A percentile compares a stretch with the other conserved stretches of the same genome.
These are phyloP conservation scores for Russula sp. DNA, from an alignment of 768 basidiomycete genomes.

Conservation along the genomic window DNA sequence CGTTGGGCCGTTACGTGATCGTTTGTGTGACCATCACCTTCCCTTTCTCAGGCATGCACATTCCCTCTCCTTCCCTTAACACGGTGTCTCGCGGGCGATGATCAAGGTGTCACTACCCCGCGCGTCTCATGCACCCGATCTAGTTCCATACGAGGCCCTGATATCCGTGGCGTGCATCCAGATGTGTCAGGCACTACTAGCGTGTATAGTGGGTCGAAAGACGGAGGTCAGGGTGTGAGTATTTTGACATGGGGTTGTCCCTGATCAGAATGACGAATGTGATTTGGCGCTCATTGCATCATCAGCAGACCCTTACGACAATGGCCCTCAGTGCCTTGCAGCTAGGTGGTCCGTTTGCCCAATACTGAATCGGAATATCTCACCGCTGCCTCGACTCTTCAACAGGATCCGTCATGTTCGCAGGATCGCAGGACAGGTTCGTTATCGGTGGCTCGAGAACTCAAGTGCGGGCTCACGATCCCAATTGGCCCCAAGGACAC, in stretches of 20 bases:
- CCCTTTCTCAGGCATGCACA: background rate
- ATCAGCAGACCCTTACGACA: conserved; percentile 20
- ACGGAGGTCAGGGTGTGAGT: background rate
- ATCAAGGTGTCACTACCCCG: background rate
- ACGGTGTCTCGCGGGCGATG: background rate
- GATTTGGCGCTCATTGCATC: conserved; percentile 15
- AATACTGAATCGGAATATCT: background rate
- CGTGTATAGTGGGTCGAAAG: background rate
- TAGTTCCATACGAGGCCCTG: background rate
- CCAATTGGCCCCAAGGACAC: background rate
- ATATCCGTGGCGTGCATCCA: background rate
- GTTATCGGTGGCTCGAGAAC: conserved; percentile 7
- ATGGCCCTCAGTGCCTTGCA: background rate
- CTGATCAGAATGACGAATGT: background rate
- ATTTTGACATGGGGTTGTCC: conserved; percentile 13
- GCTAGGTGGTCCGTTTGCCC: background rate
- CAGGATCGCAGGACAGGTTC: conserved; percentile 3
- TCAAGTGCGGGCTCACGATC: background rate
- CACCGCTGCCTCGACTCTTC: background rate
- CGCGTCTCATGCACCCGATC: background rate
- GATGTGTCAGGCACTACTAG: conserved; percentile 4
- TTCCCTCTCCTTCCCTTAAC: background rate
- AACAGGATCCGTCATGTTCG: background rate
- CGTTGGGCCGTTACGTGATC: background rate
- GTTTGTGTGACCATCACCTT: background rate